phyloP scores from a whole-genome alignment of 805 yeast genomes.

The Ogataea nakhonphanomensis region DNA sequence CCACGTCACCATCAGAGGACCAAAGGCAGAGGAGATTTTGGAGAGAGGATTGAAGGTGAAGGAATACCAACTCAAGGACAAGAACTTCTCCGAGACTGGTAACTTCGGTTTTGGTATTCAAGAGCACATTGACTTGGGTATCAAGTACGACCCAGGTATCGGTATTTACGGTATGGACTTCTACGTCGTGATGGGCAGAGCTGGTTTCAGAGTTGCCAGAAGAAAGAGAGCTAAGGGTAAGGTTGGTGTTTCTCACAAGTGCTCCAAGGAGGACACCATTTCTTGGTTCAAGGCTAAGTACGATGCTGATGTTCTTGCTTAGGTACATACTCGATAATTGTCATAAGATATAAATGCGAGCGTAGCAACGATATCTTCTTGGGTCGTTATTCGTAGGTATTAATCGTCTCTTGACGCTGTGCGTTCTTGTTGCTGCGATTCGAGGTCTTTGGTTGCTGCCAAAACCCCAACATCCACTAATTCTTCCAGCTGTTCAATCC shows the following conservation, averaged over 20 bases:
- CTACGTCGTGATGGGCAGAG: constrained; percentile 99
- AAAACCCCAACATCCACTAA: constrained; percentile 38
- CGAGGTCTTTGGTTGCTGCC: constrained; percentile 25
- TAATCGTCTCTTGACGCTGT: not conserved
- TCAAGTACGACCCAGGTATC: constrained; percentile 99
- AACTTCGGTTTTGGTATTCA: constrained; percentile 99
- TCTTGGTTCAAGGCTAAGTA: constrained; percentile 99
- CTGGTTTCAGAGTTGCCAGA: constrained; percentile 98
- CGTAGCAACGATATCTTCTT: not conserved
- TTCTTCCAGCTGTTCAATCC: constrained; percentile 47
- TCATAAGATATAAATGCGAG: constrained; percentile 6
- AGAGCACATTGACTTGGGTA: constrained; percentile 99
- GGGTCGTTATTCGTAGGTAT: not conserved
- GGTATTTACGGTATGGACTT: constrained; percentile 99
- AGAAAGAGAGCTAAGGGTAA: constrained; percentile 90
- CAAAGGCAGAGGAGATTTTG: constrained; percentile 98
- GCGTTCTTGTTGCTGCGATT: not conserved
- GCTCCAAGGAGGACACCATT: constrained; percentile 90
- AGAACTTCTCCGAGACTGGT: constrained; percentile 98
- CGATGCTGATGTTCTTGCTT: constrained; percentile 83
- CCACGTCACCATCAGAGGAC: constrained; percentile 99
- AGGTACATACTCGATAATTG: constrained; percentile 15
- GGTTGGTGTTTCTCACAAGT: constrained; percentile 91
- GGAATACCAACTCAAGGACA: constrained; percentile 94
- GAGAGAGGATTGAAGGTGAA: constrained; percentile 99